Conservation (phyloP, 176 grass and related monocot genomes). For the Aegilops longissima region DNA sequence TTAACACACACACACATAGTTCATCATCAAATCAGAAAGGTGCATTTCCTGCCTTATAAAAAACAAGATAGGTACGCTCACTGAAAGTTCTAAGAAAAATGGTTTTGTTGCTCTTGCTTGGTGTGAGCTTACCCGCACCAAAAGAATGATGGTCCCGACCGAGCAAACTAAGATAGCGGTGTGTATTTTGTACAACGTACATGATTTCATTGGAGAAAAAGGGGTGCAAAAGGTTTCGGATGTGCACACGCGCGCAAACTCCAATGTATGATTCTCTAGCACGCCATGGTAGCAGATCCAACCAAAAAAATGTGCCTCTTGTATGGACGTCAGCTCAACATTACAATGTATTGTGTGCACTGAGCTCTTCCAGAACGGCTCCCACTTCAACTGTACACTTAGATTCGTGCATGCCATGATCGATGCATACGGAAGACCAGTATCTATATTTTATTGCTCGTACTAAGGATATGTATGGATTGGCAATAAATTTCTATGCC, state of each 20-base stretch:
- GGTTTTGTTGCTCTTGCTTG: not conserved
- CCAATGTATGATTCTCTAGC: not conserved
- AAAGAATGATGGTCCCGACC: not conserved
- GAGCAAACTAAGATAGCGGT: not conserved
- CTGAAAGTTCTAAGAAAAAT: not conserved
- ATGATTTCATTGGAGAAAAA: not conserved
- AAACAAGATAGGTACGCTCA: not conserved
- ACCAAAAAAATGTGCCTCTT: not conserved
- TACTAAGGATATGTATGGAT: not conserved
- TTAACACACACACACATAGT: not conserved
- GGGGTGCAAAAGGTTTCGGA: slow-evolving; percentile 7
- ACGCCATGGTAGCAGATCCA: not conserved
- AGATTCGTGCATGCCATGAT: not conserved
- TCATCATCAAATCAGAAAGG: slow-evolving; percentile 1
- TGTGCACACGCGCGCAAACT: not conserved
- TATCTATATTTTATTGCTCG: not conserved
- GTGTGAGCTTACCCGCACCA: slow-evolving; percentile 33
- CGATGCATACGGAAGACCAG: too few species aligned
- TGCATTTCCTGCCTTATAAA: not conserved
- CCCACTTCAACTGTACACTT: not conserved
- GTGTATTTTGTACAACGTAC: not conserved
- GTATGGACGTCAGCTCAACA: not conserved
- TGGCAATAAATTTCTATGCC: not conserved
- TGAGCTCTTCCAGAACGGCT: not conserved
- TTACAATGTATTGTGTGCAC: not conserved